Base-by-base conservation (phyloP, 1,139 yeast genomes). In the Kluyveromyces sp. region DNA sequence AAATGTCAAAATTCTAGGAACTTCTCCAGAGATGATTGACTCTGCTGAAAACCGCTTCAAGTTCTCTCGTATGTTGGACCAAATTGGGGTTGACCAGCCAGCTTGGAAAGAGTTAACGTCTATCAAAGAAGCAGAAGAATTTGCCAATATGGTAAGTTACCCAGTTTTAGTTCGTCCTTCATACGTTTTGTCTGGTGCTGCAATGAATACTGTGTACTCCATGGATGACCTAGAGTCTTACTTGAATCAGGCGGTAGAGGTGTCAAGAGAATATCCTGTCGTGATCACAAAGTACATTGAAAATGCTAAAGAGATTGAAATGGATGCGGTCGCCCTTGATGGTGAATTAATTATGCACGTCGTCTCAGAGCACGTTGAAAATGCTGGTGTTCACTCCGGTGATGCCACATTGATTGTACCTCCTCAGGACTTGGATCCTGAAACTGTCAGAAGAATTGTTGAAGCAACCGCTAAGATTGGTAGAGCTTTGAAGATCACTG, bases 371-470 rank as follows among this genome's bases (percentile, higher is more conserved):
- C 98, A 92, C 66, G 97, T 92, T 60, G 98, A 92, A 69, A 92
- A 92, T 63, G 98, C 98, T 25, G 98, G 98, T 78, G 96, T 92
- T 45, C 98, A 92, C 70, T 92, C 98, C 48, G 98, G 98, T 75
- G 98, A 92, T 69, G 98, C 98, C 49, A 92, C 98, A 40, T 74
- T 92, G 63, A 83, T 92, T 66, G 95, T 92, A 49, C 98, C 98
- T 48, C 96, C 97, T 39, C 97, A 89, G 70, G 95, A 87, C 66
- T 77, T 92, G 61, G 94, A 83, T 52, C 87, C 89, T 50, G 95
- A 86, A 69, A 88, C 95, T 35, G 95, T 88, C 46, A 74, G 78
- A 56, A 78, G 96, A 69, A 86, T 89, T 63, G 95, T 86, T 49
- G 94, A 80, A 60, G 96, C 96, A 40, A 87, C 98, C 49, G 95